phyloP scores from a whole-genome alignment of 2,329 filamentous ascomycete species.

The Talaromyces sp. region DNA sequence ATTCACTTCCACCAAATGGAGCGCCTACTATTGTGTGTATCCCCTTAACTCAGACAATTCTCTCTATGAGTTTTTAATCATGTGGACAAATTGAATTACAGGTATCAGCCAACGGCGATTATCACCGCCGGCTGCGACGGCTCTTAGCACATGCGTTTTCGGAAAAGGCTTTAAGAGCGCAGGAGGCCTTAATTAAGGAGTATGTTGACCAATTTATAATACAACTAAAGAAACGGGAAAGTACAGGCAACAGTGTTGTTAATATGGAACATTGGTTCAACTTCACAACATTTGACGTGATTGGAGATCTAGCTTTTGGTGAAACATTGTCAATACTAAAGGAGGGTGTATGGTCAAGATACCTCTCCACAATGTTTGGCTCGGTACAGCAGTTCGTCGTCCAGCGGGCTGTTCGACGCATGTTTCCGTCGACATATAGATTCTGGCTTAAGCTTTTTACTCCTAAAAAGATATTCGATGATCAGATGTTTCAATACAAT shows the following conservation, averaged over 20 bases:
- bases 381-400: background rate
- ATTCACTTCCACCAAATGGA: slow-evolving; percentile 6
- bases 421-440: background rate
- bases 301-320: slow-evolving; percentile 42
- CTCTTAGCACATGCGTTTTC: slow-evolving; percentile 32
- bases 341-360: slow-evolving; percentile 35
- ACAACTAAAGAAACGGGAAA: slow-evolving; percentile 18
- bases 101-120: slow-evolving; percentile 20
- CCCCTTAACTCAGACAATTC: background rate
- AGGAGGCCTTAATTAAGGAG: slow-evolving; percentile 21
- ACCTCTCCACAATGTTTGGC: slow-evolving; percentile 35
- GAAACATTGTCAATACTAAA: slow-evolving; percentile 40
- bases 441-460: slow-evolving; percentile 8
- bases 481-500: slow-evolving; percentile 19
- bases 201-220: slow-evolving; percentile 27
- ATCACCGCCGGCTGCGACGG: slow-evolving; percentile 27
- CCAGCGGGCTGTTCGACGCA: background rate
- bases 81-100: background rate
- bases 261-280: slow-evolving; percentile 37
- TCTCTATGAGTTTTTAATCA: background rate
- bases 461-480: slow-evolving; percentile 22
- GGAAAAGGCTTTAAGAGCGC: slow-evolving; percentile 28
- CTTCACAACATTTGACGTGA: slow-evolving; percentile 41
- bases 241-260: slow-evolving; percentile 17
- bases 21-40: background rate